A percentile compares a stretch with the other conserved stretches of the same genome.
Evolutionary conservation across 306 rosid genomes (phyloP).

Genomic region (Corylus avellana): DNA sequence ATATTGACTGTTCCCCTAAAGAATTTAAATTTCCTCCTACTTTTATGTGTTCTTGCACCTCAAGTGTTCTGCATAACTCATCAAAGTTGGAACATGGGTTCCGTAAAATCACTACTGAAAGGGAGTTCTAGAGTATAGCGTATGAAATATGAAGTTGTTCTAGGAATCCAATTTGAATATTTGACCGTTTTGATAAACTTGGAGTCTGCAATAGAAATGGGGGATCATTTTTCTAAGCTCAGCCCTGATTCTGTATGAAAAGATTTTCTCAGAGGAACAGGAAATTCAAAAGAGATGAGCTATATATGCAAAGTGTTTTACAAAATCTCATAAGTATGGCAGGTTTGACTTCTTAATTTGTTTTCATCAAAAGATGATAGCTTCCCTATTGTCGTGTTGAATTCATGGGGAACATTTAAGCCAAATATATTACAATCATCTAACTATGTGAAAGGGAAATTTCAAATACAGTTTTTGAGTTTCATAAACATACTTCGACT

Average conservation of each 20-base stretch:
- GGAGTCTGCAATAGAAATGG: background rate
- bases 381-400: background rate
- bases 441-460: background rate
- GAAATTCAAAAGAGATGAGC: background rate
- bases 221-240: background rate
- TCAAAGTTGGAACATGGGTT: slow-evolving; percentile 1
- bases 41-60: background rate
- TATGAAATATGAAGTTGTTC: slow-evolving; percentile 1
- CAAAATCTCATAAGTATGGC: background rate
- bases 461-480: background rate
- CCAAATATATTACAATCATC: background rate
- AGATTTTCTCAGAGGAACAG: background rate
- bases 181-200: background rate
- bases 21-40: background rate
- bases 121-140: background rate
- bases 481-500: background rate
- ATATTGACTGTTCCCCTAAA: background rate
- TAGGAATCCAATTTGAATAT: background rate
- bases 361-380: background rate
- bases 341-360: background rate
- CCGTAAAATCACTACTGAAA: background rate
- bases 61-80: background rate
- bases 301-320: background rate
- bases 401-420: background rate
- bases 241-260: background rate